Percentiles rank a stretch among this genome's conserved stretches.
Conservation (phyloP, 768 basidiomycete species). For the Rhizopogon roseolus region DNA sequence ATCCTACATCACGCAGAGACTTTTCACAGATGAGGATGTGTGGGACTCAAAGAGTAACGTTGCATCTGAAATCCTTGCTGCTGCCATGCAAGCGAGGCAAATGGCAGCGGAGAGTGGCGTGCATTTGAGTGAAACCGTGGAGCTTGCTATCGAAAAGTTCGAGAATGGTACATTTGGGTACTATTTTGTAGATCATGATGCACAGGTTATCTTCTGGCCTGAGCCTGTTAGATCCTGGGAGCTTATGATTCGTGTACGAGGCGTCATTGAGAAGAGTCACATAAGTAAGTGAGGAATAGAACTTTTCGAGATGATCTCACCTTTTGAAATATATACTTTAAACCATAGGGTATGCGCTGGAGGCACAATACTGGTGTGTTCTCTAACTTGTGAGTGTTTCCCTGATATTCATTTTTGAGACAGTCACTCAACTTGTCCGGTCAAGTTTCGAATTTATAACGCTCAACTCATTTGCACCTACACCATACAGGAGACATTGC, state of each 20-base stretch:
- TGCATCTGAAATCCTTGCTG: background rate
- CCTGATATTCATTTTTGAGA: background rate
- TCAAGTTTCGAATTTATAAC: background rate
- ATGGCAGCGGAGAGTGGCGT: background rate
- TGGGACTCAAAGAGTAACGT: background rate
- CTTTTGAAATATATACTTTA: background rate
- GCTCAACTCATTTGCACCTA: background rate
- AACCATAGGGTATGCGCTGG: conserved; percentile 1
- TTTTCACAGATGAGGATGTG: conserved; percentile 32
- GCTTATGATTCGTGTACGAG: conserved; percentile 29
- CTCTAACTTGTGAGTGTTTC: background rate
- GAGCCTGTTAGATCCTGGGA: conserved; percentile 29
- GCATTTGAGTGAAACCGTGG: background rate
- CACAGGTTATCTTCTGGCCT: conserved; percentile 40
- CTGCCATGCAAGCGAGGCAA: background rate
- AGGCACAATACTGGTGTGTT: conserved; percentile 2
- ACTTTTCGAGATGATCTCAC: background rate
- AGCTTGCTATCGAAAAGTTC: background rate
- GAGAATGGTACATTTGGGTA: conserved; percentile 21
- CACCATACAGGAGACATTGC: conserved; percentile 19
- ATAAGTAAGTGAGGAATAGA: conserved; percentile 3
- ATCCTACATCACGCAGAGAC: conserved; percentile 24
- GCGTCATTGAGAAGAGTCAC: conserved; percentile 4
- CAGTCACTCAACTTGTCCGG: background rate
- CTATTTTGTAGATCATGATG: conserved; percentile 41